Evolutionary conservation across 768 basidiomycete genomes (phyloP).

Genomic region (Cubamyces lactineus): DNA sequence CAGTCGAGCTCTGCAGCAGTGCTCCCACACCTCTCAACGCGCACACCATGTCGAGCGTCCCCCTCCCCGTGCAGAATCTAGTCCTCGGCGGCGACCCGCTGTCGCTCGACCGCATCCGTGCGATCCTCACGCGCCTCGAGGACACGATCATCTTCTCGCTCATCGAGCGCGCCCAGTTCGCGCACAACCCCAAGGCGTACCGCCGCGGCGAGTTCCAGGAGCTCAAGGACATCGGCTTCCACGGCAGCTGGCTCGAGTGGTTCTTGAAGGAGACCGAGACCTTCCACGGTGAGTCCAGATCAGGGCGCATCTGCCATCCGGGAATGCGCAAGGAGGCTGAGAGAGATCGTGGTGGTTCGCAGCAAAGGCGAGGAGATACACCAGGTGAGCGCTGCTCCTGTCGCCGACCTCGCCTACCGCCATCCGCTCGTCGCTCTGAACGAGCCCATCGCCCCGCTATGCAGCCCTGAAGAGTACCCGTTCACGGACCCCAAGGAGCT

Average conservation of each 20-base stretch:
- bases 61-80: slow-evolving; percentile 54
- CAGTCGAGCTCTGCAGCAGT: not conserved
- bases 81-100: slow-evolving; percentile 74
- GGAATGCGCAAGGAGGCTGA: not conserved
- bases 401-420: not conserved
- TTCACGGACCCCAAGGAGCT: slow-evolving; percentile 74
- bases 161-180: slow-evolving; percentile 97
- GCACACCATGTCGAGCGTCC: slow-evolving; percentile 35
- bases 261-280: slow-evolving; percentile 93
- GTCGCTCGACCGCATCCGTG: slow-evolving; percentile 85
- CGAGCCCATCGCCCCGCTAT: not conserved
- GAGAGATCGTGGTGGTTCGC: slow-evolving; percentile 11
- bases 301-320: not conserved
- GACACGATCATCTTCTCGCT: slow-evolving; percentile 99
- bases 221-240: slow-evolving; percentile 70
- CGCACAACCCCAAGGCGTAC: slow-evolving; percentile 91
- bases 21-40: not conserved
- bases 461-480: slow-evolving; percentile 96
- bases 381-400: slow-evolving; percentile 58
- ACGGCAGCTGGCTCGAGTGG: slow-evolving; percentile 96
- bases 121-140: slow-evolving; percentile 86
- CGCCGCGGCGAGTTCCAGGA: slow-evolving; percentile 77
- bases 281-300: slow-evolving; percentile 73
- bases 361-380: slow-evolving; percentile 96
- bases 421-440: too few species aligned